phyloP scores from a whole-genome alignment of 75 land plant genomes.

The Pseudotsuga menziesii region DNA sequence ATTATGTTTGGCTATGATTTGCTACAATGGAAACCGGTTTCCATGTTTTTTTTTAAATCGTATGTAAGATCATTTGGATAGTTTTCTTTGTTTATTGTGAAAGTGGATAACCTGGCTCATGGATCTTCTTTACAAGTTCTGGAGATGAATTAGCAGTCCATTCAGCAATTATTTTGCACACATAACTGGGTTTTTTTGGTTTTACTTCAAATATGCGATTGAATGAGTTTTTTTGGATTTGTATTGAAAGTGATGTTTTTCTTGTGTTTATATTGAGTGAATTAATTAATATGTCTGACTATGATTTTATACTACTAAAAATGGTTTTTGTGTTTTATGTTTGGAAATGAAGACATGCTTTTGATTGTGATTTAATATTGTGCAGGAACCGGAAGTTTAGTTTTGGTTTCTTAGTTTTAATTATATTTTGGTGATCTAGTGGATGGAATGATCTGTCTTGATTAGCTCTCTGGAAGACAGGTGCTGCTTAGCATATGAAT shows the following conservation, averaged over 20 bases:
- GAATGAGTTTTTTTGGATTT: neutral
- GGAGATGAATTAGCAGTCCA: neutral
- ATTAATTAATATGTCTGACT: neutral
- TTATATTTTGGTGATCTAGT: no score
- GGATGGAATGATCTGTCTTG: no score
- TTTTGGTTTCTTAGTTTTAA: no score
- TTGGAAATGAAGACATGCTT: no score
- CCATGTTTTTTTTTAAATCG: neutral
- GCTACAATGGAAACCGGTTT: neutral
- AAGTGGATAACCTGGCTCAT: neutral
- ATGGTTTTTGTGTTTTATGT: no score
- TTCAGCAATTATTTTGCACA: neutral
- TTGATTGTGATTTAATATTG: no score
- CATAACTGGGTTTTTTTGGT: neutral
- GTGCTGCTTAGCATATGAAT: no score
- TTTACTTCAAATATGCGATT: neutral
- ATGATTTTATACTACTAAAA: no score
- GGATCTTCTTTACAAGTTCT: neutral
- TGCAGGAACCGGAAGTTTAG: no score
- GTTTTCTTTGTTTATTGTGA: neutral
- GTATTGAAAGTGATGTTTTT: neutral
- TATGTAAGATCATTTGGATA: neutral
- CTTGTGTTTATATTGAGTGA: neutral
- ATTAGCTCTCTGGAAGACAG: no score
- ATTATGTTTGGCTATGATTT: neutral